Percentiles rank a stretch among this genome's conserved stretches.
Evolutionary conservation across 1,139 yeast species (phyloP).

Genomic region (Debaryomyces sp.): DNA sequence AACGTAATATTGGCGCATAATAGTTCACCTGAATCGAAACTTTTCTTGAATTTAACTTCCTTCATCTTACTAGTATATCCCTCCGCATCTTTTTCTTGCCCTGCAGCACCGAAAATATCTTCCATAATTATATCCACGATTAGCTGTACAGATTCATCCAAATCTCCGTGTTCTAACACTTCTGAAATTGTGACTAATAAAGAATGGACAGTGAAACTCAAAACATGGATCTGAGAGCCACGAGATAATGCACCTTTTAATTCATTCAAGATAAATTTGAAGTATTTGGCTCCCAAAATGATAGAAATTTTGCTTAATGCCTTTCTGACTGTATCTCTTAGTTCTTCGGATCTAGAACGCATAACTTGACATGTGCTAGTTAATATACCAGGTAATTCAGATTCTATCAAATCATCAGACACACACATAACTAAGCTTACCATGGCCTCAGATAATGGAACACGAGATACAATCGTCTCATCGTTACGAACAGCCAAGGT

Average conservation of each 20-base stretch:
- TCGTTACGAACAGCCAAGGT: conserved; percentile 68
- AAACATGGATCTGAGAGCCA: conserved; percentile 93
- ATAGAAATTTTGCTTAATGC: conserved; percentile 67
- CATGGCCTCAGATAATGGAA: conserved; percentile 82
- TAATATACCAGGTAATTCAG: conserved; percentile 76
- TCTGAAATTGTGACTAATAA: conserved; percentile 58
- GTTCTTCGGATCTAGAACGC: conserved; percentile 82
- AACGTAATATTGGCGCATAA: conserved; percentile 69
- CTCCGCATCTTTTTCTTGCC: conserved; percentile 93
- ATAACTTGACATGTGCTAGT: conserved; percentile 86
- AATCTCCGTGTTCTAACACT: conserved; percentile 63
- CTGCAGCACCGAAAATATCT: conserved; percentile 89
- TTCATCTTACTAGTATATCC: conserved; percentile 86
- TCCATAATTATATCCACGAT: conserved; percentile 83
- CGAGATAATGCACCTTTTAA: conserved; percentile 76
- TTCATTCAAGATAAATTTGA: conserved; percentile 76
- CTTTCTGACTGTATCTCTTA: conserved; percentile 85
- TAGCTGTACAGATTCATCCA: conserved; percentile 66
- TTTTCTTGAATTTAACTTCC: conserved; percentile 87
- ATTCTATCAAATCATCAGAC: conserved; percentile 54
- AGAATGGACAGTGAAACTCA: conserved; percentile 84
- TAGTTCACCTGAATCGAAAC: conserved; percentile 85
- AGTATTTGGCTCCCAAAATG: conserved; percentile 71
- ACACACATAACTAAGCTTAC: conserved; percentile 71
- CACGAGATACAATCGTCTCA: conserved; percentile 73